Evolutionary conservation across 2,329 filamentous ascomycete genomes (phyloP).

Genomic region (Colletotrichum coccodes): DNA sequence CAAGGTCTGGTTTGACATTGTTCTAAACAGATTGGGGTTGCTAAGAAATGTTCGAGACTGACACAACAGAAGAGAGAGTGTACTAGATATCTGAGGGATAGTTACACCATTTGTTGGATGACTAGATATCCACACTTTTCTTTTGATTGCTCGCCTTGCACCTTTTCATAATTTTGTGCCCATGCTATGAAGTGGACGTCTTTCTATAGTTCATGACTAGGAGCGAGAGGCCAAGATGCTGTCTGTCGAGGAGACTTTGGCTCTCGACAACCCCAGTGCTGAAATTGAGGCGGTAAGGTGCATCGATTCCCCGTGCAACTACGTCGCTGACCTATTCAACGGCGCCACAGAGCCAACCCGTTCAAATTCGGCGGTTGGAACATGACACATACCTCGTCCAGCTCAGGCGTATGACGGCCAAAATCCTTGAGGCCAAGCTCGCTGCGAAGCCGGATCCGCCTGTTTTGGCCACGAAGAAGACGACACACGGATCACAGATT

Average conservation of each 20-base stretch:
- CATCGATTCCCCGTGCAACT: slow-evolving; percentile 5
- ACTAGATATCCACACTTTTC: no score
- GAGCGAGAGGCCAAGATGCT: slow-evolving; percentile 35
- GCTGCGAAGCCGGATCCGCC: slow-evolving; percentile 28
- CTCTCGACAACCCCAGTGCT: slow-evolving; percentile 35
- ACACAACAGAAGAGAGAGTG: no score
- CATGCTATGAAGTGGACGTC: not conserved
- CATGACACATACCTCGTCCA: slow-evolving; percentile 35
- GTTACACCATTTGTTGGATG: no score
- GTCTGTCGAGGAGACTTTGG: slow-evolving; percentile 37
- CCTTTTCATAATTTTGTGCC: no score
- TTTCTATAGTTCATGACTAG: not conserved
- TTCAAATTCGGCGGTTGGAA: slow-evolving; percentile 34
- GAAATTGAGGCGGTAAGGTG: slow-evolving; percentile 32
- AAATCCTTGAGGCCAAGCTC: slow-evolving; percentile 20
- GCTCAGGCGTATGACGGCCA: slow-evolving; percentile 35
- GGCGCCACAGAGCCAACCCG: slow-evolving; percentile 26
- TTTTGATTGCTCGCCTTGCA: no score
- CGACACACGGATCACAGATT: slow-evolving; percentile 37
- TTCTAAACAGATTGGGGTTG: no score
- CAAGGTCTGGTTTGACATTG: not conserved
- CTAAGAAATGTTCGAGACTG: no score
- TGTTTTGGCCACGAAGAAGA: slow-evolving; percentile 32
- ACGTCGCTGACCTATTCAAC: not conserved
- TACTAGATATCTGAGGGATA: no score